These are phyloP conservation scores for Macrocybe sp. DNA, from an alignment of 1,284 basidiomycete genomes.

Conservation along the genomic window DNA sequence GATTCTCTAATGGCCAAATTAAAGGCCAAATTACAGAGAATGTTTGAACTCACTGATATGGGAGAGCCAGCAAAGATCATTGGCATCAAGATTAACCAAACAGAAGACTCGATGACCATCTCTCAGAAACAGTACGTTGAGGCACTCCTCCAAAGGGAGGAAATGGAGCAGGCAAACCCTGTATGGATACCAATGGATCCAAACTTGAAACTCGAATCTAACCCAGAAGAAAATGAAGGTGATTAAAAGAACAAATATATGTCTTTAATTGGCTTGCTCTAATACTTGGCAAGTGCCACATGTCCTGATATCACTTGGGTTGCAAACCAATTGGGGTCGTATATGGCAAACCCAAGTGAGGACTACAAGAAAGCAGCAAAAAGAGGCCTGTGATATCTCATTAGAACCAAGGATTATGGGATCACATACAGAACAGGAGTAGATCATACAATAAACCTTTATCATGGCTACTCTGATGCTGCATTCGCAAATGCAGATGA, in stretches of 20 bases:
- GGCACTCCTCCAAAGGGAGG: slow-evolving; percentile 13
- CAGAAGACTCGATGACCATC: slow-evolving; percentile 12
- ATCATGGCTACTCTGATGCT: slow-evolving; percentile 21
- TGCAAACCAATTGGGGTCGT: slow-evolving; percentile 16
- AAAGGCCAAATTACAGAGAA: slow-evolving; percentile 6
- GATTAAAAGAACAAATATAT: slow-evolving; percentile 21
- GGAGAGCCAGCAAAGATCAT: slow-evolving; percentile 20
- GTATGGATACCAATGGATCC: slow-evolving; percentile 19
- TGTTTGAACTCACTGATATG: slow-evolving; percentile 20
- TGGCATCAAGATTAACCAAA: slow-evolving; percentile 18
- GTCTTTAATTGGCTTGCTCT: slow-evolving; percentile 23
- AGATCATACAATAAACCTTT: slow-evolving; percentile 5
- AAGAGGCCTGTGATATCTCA: slow-evolving; percentile 21
- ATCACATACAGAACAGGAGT: slow-evolving; percentile 16
- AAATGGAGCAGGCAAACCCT: slow-evolving; percentile 16
- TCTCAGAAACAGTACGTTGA: slow-evolving; percentile 21
- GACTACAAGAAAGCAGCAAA: slow-evolving; percentile 21
- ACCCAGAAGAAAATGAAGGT: too few relatives aligned
- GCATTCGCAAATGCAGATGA: slow-evolving; percentile 19
- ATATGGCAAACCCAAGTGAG: slow-evolving; percentile 15
- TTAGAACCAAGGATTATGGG: slow-evolving; percentile 16
- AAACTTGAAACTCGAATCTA: slow-evolving; percentile 12
- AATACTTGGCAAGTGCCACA: slow-evolving; percentile 26
- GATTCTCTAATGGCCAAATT: neutral
- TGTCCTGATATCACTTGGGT: slow-evolving; percentile 26